A percentile compares a stretch with the other conserved stretches of the same genome.
phyloP scores from a whole-genome alignment of 148 eudicot species.

The Dianthus caryophyllus region DNA sequence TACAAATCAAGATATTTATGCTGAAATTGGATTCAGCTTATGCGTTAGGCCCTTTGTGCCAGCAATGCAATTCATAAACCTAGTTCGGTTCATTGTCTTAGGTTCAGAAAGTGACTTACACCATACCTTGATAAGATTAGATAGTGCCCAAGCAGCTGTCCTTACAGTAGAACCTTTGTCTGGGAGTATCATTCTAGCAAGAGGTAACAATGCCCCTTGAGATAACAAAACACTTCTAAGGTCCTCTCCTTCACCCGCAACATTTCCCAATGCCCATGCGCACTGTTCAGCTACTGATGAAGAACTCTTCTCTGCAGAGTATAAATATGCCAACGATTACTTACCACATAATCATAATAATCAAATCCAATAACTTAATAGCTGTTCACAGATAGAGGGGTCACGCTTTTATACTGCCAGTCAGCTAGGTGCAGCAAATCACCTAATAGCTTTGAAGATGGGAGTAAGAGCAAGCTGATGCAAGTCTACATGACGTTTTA shows the following conservation, averaged over 20 bases:
- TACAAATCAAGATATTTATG: no score
- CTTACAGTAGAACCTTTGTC: conserved; percentile 89
- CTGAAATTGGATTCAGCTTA: no score
- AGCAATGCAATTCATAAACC: neutral
- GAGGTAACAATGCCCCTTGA: conserved; percentile 87
- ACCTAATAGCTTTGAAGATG: no score
- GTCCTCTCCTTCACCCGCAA: conserved; percentile 96
- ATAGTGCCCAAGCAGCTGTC: conserved; percentile 98
- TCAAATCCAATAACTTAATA: neutral
- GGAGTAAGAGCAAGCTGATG: neutral
- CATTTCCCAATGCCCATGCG: conserved; percentile 99
- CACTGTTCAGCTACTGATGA: conserved; percentile 93
- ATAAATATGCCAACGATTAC: neutral
- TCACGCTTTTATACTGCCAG: no score
- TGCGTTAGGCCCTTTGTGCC: neutral
- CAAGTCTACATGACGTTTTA: neutral
- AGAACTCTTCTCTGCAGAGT: conserved; percentile 67
- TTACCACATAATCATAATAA: neutral
- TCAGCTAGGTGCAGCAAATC: no score
- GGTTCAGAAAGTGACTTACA: neutral
- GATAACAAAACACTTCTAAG: conserved; percentile 73
- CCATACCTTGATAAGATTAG: conserved; percentile 89
- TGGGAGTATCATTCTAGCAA: conserved; percentile 92
- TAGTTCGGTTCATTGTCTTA: neutral
- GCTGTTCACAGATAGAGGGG: neutral